Base-by-base conservation (phyloP, 345 rosid genomes). In the Angophora floribunda region DNA sequence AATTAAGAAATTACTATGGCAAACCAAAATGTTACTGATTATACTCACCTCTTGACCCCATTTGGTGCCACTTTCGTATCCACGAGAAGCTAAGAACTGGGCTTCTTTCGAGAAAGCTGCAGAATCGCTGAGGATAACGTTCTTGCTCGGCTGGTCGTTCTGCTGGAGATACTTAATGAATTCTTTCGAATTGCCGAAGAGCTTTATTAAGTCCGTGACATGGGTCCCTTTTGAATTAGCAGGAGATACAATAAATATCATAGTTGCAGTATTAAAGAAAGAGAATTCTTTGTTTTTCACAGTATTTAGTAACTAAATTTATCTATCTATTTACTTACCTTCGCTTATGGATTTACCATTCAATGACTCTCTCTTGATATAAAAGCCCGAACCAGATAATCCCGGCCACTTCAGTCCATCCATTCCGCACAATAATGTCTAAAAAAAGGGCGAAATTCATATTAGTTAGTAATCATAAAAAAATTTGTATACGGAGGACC, bases 21-120 rank as follows among this genome's bases (percentile, higher is more conserved):
- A 9, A 9, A 36, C 49, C 49, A 75, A 75, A 75, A 75, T 85
- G 86, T 85, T 49, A 13, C 52, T 28, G 21, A 50, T 21, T 26
- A 32, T 13, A 52, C 90, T 88, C 89, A 52, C 96, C 93, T 92
- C 44, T 82, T 88, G 57, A 32, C 95, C 95, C 96, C 96, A 93
- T 87, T 51, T 36, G 21, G 93, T 89, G 75, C 89, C 86, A 24
- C 47, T 52, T 86, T 92, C 93, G 6, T 91, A 92, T 7, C 50
- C 57, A 51, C 93, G 91, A 12, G 94, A 88, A 67, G 94, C 93
- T 52, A 94, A 63, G 47, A 57, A 5, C 24, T 89, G 78, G 44
- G 89, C 52, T 75, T 91, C 90, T 87, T 85, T 88, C 15, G 55
- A 80, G 84, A 90, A 19, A 52, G 50, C 78, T 14, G 84, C 67